These are phyloP conservation scores for Phlebopus sp. DNA, from an alignment of 1,284 basidiomycete genomes.

Conservation along the genomic window DNA sequence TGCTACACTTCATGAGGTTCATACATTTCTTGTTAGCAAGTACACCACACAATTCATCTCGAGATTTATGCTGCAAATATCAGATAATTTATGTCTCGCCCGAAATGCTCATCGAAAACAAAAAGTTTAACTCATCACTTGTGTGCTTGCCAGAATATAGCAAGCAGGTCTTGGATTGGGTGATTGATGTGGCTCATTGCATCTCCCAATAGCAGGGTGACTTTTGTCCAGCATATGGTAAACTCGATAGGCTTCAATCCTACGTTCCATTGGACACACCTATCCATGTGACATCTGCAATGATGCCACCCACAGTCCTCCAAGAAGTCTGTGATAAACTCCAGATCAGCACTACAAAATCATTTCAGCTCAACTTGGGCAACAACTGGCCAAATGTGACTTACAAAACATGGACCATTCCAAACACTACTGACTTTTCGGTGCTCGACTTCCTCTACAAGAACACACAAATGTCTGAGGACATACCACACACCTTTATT, in stretches of 20 bases:
- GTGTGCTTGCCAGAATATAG: slow-evolving; percentile 21
- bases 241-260: not conserved
- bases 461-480: not conserved
- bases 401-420: not conserved
- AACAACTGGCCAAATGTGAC: not conserved
- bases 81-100: slow-evolving; percentile 33
- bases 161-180: too few species aligned
- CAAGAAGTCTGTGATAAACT: not conserved
- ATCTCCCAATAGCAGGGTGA: slow-evolving; percentile 6
- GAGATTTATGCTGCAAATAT: slow-evolving; percentile 11
- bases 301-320: not conserved
- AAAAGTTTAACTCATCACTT: slow-evolving; percentile 13
- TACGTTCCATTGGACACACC: not conserved
- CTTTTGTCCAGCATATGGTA: not conserved
- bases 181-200: slow-evolving; percentile 7
- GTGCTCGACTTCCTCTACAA: too few species aligned
- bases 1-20: slow-evolving; percentile 19
- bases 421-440: too few species aligned
- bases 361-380: not conserved
- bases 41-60: not conserved
- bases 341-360: not conserved
- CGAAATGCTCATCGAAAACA: slow-evolving; percentile 36
- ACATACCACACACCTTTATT: too few species aligned
- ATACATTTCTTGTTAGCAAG: not conserved
- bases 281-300: slow-evolving; percentile 8